These are phyloP conservation scores for Fusarium bulbicola DNA, from an alignment of 2,329 filamentous ascomycete genomes.

Conservation along the genomic window DNA sequence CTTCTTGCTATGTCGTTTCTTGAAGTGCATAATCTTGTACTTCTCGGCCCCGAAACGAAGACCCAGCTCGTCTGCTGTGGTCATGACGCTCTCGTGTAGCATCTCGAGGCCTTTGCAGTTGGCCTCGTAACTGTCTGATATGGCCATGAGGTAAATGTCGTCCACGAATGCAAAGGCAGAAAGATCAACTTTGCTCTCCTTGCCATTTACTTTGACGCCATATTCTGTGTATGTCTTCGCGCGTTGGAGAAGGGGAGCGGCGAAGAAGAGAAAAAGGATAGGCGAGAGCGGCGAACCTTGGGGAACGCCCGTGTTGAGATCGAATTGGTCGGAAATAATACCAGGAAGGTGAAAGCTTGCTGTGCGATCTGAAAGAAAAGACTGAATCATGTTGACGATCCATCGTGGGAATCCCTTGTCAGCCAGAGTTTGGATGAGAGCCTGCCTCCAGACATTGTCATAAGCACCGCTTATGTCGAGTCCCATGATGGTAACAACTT, in stretches of 20 bases:
- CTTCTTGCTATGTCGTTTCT: background rate
- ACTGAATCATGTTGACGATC: background rate
- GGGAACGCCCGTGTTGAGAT: background rate
- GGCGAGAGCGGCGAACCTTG: background rate
- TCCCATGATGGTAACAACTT: background rate
- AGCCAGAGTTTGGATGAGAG: background rate
- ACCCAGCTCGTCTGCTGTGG: background rate
- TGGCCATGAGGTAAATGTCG: background rate
- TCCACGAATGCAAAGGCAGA: background rate
- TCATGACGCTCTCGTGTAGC: background rate
- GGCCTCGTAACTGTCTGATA: background rate
- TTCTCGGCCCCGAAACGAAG: background rate
- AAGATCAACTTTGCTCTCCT: background rate
- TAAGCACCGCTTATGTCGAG: background rate
- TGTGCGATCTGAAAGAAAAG: background rate
- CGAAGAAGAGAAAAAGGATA: background rate
- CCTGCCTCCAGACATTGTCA: background rate
- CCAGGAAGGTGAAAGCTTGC: background rate
- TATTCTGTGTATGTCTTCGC: background rate
- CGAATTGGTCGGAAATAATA: background rate
- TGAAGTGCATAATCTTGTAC: background rate
- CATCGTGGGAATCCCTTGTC: background rate
- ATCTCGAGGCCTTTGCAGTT: background rate
- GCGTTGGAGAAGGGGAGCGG: background rate
- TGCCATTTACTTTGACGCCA: background rate